phyloP scores from a whole-genome alignment of 1,284 basidiomycete species.

The Grifola frondosa region DNA sequence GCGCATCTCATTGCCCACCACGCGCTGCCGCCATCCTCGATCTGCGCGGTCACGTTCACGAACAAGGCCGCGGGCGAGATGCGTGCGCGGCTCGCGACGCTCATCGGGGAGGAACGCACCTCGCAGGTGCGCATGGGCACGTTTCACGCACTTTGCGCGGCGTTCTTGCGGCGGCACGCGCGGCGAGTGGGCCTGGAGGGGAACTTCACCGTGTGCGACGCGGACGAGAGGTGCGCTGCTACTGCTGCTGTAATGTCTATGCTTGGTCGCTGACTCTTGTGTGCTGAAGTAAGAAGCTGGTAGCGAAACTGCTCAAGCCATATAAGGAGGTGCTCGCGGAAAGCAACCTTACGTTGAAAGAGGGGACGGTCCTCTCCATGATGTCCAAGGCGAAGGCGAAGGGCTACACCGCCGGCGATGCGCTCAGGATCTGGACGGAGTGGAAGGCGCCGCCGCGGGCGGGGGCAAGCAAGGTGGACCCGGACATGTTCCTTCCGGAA shows the following conservation, averaged over 20 bases:
- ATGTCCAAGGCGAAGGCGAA: constrained; percentile 86
- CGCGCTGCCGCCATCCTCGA: constrained; percentile 53
- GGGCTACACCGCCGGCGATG: constrained; percentile 54
- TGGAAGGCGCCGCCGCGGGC: constrained; percentile 4
- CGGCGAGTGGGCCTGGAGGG: constrained; percentile 58
- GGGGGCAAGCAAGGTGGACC: constrained; percentile 10
- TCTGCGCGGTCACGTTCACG: constrained; percentile 83
- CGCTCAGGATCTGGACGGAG: constrained; percentile 27
- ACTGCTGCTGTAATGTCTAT: background rate
- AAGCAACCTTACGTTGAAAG: constrained; percentile 58
- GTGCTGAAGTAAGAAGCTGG: constrained; percentile 69
- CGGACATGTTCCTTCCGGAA: constrained; percentile 5
- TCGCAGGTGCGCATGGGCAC: constrained; percentile 73
- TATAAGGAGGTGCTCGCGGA: constrained; percentile 49
- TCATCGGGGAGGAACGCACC: constrained; percentile 70
- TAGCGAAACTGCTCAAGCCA: constrained; percentile 60
- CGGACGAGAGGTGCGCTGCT: constrained; percentile 71
- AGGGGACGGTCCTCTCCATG: constrained; percentile 54
- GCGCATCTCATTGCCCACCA: constrained; percentile 72
- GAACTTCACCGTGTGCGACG: constrained; percentile 85
- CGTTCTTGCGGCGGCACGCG: constrained; percentile 70
- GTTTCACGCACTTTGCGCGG: constrained; percentile 81
- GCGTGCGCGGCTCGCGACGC: constrained; percentile 66
- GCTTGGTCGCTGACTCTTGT: constrained; percentile 13
- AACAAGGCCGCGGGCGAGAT: constrained; percentile 93